Base-by-base conservation (phyloP, 2,329 filamentous ascomycete species). In the Alternaria sp. region DNA sequence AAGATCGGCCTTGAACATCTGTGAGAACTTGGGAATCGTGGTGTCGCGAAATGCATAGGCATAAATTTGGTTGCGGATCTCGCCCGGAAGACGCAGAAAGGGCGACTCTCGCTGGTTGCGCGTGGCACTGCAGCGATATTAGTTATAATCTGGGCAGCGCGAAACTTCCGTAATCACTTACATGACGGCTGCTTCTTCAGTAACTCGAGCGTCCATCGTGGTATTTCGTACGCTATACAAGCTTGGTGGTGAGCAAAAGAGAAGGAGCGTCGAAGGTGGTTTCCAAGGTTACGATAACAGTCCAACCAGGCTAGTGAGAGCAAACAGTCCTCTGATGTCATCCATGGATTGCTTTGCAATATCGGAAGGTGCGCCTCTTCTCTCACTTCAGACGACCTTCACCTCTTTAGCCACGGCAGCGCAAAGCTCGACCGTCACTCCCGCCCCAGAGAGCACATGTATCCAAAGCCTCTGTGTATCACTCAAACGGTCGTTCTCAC, bases 381-480 rank as follows among this genome's bases (percentile, higher is more conserved):
- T 12, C 17, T 12, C 23, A 15, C n/a, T 46, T 62, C 51, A 65
- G 40, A 68, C 59, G 17, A 72, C 59, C 55, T 70, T 72, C 15
- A 89, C 84, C 73, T 89, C 86, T 68, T 79, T 84, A 7, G 88
- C 87, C 68, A 89, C 84, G 23, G 87, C 88, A 79, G 88, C 86
- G 69, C 88, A 96, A 67, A 98, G 83, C 72, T 97, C 94, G 26
- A 98, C 95, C 69, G 86, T 88, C 43, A 98, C 87, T 3, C 96
- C 95, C 1, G 94, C 93, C 1, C 91, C 90, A 8, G 90, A 91
- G 57, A 99, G 85, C 8, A 97, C 93, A 83, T 98, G 93, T 73
- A 98, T 97, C 96, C 96, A 99, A 69, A 99, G 85, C 71, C 96
- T 85, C 82, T 99, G 96, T 17, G 94, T 97, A 83, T 99, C 96